A percentile compares a stretch with the other conserved stretches of the same genome.
These are phyloP conservation scores for Raffaelea arxii DNA, from an alignment of 2,329 filamentous ascomycete genomes.

Conservation along the genomic window DNA sequence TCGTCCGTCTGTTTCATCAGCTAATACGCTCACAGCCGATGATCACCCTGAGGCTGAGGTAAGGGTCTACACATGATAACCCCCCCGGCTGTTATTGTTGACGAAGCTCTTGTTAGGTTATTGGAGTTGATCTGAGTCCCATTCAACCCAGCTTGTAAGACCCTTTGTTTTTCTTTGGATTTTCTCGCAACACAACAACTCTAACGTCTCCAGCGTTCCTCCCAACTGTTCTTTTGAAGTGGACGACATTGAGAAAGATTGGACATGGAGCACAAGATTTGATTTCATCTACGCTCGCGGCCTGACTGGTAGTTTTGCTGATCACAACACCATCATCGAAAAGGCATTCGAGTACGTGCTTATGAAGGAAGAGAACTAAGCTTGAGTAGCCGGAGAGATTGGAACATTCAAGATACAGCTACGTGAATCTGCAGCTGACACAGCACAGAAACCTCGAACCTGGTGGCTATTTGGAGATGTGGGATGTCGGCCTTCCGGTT, in stretches of 20 bases:
- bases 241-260: conserved; percentile 11
- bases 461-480: conserved; percentile 9
- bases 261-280: conserved; percentile 10
- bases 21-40: conserved; percentile 3
- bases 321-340: conserved; percentile 7
- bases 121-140: conserved; percentile 11
- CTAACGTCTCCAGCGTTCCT: background rate
- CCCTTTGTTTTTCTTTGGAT: background rate
- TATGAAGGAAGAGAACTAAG: too few relatives aligned
- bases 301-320: conserved; percentile 8
- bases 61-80: background rate
- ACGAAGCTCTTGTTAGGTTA: conserved; percentile 1
- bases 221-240: conserved; percentile 4
- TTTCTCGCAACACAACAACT: background rate
- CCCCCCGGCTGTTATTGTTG: background rate
- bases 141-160: conserved; percentile 10
- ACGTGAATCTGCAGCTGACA: too few relatives aligned
- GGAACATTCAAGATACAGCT: too few relatives aligned
- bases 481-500: conserved; percentile 8
- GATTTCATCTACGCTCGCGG: conserved; percentile 10
- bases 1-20: background rate
- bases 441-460: conserved; percentile 9
- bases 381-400: too few relatives aligned
- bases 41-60: conserved; percentile 8
- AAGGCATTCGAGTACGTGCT: conserved; percentile 8